phyloP scores from a whole-genome alignment of 108 stramenopile species.

The Seminavis robusta region DNA sequence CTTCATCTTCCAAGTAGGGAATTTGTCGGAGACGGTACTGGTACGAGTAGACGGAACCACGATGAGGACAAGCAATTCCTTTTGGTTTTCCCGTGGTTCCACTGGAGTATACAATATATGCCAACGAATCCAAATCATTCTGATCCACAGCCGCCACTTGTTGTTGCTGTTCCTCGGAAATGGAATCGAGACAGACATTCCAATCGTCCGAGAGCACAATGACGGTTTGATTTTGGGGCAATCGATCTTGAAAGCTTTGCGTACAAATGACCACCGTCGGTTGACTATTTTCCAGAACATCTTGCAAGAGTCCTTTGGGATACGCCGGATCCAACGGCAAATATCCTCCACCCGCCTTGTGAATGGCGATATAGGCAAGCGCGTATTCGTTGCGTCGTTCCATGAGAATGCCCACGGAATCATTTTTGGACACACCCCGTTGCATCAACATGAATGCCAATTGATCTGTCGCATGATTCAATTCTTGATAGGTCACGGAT shows the following conservation, averaged over 20 bases:
- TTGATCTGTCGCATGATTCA: slow-evolving; percentile 15
- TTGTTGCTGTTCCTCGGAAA: too few species aligned
- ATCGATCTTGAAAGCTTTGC: too few species aligned
- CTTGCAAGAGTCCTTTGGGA: slow-evolving; percentile 55
- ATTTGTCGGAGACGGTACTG: slow-evolving; percentile 34
- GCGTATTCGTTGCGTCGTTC: slow-evolving; percentile 57
- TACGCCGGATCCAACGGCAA: slow-evolving; percentile 76
- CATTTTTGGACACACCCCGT: slow-evolving; percentile 15
- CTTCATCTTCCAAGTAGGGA: slow-evolving; percentile 25
- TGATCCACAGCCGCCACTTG: too few species aligned
- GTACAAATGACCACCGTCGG: slow-evolving; percentile 50
- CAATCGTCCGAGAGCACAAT: too few species aligned
- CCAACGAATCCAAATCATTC: too few species aligned
- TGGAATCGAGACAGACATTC: too few species aligned
- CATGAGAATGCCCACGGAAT: slow-evolving; percentile 56
- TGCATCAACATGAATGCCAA: slow-evolving; percentile 19
- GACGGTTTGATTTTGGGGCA: too few species aligned
- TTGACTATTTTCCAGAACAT: slow-evolving; percentile 44
- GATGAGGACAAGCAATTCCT: slow-evolving; percentile 55
- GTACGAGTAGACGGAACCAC: slow-evolving; percentile 61
- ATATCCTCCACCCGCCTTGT: slow-evolving; percentile 67
- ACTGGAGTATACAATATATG: slow-evolving; percentile 65
- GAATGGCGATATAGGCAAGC: slow-evolving; percentile 53
- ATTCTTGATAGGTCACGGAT: slow-evolving; percentile 19
- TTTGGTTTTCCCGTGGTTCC: slow-evolving; percentile 83